Conservation (phyloP, 306 rosid species). For the Lagenaria siceraria region DNA sequence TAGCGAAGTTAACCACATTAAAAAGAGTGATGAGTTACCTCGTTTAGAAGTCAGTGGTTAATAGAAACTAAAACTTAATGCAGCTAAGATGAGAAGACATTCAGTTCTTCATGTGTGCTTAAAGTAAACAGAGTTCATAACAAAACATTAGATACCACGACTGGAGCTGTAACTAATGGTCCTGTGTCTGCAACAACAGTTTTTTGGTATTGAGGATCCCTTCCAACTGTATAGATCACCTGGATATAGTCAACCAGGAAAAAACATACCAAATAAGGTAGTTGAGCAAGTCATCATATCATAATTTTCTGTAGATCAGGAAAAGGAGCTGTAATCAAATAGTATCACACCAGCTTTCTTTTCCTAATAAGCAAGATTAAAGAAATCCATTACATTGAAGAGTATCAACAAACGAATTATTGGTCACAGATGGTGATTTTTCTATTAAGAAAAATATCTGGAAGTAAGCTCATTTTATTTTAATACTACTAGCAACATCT, state of each 20-base stretch:
- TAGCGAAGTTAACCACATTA: not conserved
- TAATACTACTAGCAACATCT: not conserved
- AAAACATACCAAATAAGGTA: constrained; percentile 1
- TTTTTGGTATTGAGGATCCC: constrained; percentile 68
- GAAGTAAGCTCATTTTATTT: not conserved
- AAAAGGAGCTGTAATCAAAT: not conserved
- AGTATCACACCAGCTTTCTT: not conserved
- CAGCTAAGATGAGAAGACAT: not conserved
- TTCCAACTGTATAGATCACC: constrained; percentile 93
- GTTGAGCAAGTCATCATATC: not conserved
- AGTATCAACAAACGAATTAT: not conserved
- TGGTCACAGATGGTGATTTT: not conserved
- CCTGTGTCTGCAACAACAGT: constrained; percentile 49
- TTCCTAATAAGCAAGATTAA: not conserved
- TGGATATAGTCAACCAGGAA: constrained; percentile 25
- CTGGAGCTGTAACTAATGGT: constrained; percentile 69
- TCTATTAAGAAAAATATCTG: not conserved
- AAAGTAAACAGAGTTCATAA: constrained; percentile 10
- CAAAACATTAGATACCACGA: constrained; percentile 39
- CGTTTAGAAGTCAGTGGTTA: not conserved
- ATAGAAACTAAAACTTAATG: constrained; percentile 1
- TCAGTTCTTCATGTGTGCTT: not conserved
- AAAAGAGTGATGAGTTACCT: not conserved
- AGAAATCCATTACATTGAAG: not conserved
- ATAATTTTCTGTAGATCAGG: not conserved